Evolutionary conservation across 23 red algal genomes (phyloP).

Genomic region (Gracilaria caudata): DNA sequence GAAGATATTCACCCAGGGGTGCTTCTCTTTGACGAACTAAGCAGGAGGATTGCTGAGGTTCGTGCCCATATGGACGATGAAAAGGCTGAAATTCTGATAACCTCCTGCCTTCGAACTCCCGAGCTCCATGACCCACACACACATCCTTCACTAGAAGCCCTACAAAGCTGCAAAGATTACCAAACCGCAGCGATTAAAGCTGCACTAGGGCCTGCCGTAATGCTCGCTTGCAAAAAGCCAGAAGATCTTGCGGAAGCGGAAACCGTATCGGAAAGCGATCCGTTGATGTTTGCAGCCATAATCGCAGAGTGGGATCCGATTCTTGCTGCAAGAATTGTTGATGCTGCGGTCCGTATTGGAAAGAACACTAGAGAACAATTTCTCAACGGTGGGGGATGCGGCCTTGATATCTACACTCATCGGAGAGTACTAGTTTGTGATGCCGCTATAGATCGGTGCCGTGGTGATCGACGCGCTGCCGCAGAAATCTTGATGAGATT

Average conservation of each 20-base stretch:
- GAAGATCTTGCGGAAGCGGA: neutral
- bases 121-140: constrained; percentile 7
- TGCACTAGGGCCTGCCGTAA: constrained; percentile 45
- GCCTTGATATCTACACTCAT: constrained; percentile 52
- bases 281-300: constrained; percentile 55
- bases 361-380: constrained; percentile 33
- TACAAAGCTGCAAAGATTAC: constrained; percentile 27
- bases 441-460: constrained; percentile 46
- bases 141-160: constrained; percentile 22
- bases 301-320: constrained; percentile 59
- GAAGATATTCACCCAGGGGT: constrained; percentile 61
- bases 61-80: constrained; percentile 29
- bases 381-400: constrained; percentile 22
- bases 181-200: constrained; percentile 54
- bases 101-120: constrained; percentile 36
- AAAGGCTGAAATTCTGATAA: constrained; percentile 31
- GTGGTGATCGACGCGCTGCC: constrained; percentile 21
- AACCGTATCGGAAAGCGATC: constrained; percentile 46
- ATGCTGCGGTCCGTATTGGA: constrained; percentile 58
- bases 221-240: constrained; percentile 16
- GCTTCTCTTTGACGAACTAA: constrained; percentile 57
- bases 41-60: constrained; percentile 32
- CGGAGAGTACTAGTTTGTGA: constrained; percentile 60
- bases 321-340: constrained; percentile 55
- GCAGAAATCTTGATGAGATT: constrained; percentile 48